Percentiles rank a stretch among this genome's conserved stretches.
Evolutionary conservation across 2,329 filamentous ascomycete genomes (phyloP).

Genomic region (Curvularia lunata): DNA sequence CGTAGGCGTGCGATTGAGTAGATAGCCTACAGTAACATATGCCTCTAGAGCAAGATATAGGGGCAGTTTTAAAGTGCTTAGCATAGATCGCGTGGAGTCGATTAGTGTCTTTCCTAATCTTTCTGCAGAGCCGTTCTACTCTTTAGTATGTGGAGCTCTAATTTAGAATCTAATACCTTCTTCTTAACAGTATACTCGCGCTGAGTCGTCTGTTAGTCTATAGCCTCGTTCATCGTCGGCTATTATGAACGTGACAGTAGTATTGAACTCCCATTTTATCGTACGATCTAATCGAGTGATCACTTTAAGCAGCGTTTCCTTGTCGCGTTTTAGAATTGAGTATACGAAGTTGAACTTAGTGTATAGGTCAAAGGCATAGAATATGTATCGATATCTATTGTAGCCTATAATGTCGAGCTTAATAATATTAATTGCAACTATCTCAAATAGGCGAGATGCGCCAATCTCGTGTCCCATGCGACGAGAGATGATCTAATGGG

Average conservation of each 20-base stretch:
- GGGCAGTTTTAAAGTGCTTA: slow-evolving; percentile 11
- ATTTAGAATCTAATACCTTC: slow-evolving; percentile 7
- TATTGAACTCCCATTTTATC: slow-evolving; percentile 18
- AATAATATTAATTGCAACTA: no score
- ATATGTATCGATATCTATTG: no score
- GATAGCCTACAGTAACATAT: no score
- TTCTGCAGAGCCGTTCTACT: slow-evolving; percentile 22
- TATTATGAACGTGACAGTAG: slow-evolving; percentile 17
- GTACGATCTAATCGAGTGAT: slow-evolving; percentile 50
- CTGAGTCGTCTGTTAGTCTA: not conserved
- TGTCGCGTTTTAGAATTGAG: no score
- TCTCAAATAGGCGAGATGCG: no score
- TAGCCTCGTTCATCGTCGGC: slow-evolving; percentile 15
- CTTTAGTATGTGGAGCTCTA: slow-evolving; percentile 8
- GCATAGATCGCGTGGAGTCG: slow-evolving; percentile 8
- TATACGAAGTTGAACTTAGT: slow-evolving; percentile 6
- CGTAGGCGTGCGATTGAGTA: slow-evolving; percentile 23
- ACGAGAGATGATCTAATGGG: slow-evolving; percentile 1
- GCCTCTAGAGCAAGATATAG: slow-evolving; percentile 11
- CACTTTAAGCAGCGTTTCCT: slow-evolving; percentile 11
- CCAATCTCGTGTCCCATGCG: slow-evolving; percentile 1
- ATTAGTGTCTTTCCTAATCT: slow-evolving; percentile 17
- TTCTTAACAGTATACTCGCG: slow-evolving; percentile 4
- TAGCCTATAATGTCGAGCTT: no score
- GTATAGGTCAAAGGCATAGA: slow-evolving; percentile 4